phyloP scores from a whole-genome alignment of 2,329 filamentous ascomycete species.

The Falciphora oryzae region DNA sequence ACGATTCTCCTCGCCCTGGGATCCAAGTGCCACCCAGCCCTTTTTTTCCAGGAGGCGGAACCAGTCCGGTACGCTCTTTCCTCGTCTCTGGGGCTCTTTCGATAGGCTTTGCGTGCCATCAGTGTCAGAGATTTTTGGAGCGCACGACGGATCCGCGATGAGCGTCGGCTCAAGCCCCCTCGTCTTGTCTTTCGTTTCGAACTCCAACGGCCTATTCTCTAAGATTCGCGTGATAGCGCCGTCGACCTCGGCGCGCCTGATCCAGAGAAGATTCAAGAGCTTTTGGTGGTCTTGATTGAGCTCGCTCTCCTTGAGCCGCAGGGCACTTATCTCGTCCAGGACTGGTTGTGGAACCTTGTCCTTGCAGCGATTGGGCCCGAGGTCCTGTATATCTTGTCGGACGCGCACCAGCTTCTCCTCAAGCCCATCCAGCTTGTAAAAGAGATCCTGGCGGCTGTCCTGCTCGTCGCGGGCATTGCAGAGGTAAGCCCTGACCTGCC shows the following conservation, averaged over 20 bases:
- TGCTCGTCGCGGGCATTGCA: not conserved
- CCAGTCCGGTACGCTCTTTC: not conserved
- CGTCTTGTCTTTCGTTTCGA: not conserved
- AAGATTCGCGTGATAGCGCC: not conserved
- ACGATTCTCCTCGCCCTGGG: slow-evolving; percentile 1
- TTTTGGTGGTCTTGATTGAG: not conserved
- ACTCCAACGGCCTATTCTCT: not conserved
- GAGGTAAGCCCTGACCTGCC: not conserved
- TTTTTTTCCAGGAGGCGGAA: not conserved
- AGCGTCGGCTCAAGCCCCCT: not conserved
- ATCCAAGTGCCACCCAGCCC: not conserved
- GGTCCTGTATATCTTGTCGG: not conserved
- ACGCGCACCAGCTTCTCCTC: not conserved
- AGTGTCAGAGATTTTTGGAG: not conserved
- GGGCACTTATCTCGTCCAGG: not conserved
- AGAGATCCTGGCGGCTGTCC: not conserved
- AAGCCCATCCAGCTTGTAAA: not conserved
- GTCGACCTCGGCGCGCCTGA: not conserved
- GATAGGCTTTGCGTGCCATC: not conserved
- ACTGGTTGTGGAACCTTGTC: not conserved
- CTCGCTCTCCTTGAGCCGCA: not conserved
- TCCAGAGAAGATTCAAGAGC: not conserved
- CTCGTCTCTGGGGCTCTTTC: not conserved
- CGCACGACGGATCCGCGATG: not conserved
- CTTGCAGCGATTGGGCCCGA: slow-evolving; percentile 1